A percentile compares a stretch with the other conserved stretches of the same genome.
phyloP scores from a whole-genome alignment of 2,329 filamentous ascomycete species.

The Nemania serpens region DNA sequence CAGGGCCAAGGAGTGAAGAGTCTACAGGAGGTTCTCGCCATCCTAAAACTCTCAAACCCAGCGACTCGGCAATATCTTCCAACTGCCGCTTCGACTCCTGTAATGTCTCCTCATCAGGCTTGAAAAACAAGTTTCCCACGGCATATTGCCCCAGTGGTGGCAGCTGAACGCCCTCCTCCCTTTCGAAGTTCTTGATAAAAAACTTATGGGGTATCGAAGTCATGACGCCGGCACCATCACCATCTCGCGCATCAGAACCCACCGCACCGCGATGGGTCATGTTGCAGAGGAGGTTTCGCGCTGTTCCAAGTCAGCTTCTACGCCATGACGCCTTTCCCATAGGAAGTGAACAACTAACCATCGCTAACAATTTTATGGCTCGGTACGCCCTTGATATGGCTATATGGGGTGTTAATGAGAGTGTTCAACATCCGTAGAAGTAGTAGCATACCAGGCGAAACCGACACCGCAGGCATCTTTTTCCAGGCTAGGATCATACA shows the following conservation, averaged over 20 bases:
- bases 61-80: constrained; percentile 86
- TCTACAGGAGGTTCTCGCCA: constrained; percentile 97
- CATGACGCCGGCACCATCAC: constrained; percentile 99
- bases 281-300: constrained; percentile 94
- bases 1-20: constrained; percentile 89
- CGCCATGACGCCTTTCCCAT: neutral
- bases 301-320: constrained; percentile 52
- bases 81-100: constrained; percentile 91
- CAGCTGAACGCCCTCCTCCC: constrained; percentile 84
- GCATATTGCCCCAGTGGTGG: constrained; percentile 92
- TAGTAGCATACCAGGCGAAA: constrained; percentile 79
- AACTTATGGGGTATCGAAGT: constrained; percentile 98
- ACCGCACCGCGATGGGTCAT: constrained; percentile 99
- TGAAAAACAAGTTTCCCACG: constrained; percentile 97
- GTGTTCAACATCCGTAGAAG: neutral
- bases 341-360: constrained; percentile 63
- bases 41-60: constrained; percentile 88
- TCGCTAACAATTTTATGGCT: constrained; percentile 99
- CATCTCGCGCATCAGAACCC: constrained; percentile 95
- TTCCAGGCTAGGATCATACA: constrained; percentile 94
- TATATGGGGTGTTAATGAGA: constrained; percentile 44
- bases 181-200: constrained; percentile 97
- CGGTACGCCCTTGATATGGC: constrained; percentile 94
- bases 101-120: constrained; percentile 88
- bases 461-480: constrained; percentile 99